A percentile compares a stretch with the other conserved stretches of the same genome.
These are phyloP conservation scores for Cryptomeria japonica DNA, from an alignment of 75 land plant genomes.

Conservation along the genomic window DNA sequence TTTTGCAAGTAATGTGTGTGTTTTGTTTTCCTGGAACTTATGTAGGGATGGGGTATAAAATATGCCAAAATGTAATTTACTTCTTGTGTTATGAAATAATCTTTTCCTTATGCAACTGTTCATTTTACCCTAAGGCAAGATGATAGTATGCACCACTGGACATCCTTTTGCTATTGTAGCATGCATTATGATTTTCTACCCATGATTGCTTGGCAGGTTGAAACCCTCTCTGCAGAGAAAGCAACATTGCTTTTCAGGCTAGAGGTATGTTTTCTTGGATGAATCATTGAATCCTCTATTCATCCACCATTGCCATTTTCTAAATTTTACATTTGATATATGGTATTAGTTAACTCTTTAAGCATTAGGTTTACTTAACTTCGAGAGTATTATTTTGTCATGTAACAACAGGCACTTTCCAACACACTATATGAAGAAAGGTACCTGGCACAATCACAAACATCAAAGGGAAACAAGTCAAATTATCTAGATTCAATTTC, in stretches of 20 bases:
- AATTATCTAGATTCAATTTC: constrained; percentile 11
- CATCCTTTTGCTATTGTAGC: too few relatives aligned
- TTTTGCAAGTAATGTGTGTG: background rate
- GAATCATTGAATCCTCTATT: background rate
- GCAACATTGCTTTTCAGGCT: constrained; percentile 79
- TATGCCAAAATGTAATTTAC: background rate
- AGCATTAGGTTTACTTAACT: background rate
- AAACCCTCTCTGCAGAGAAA: constrained; percentile 90
- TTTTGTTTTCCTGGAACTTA: background rate
- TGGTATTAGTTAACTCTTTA: background rate
- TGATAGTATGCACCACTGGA: background rate
- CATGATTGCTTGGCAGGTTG: constrained; percentile 58
- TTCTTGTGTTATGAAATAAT: background rate
- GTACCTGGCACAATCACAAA: constrained; percentile 24
- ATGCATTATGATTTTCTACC: background rate
- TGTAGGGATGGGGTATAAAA: background rate
- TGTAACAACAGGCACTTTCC: constrained; percentile 46
- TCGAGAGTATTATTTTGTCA: background rate
- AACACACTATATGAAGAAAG: constrained; percentile 56
- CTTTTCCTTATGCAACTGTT: background rate
- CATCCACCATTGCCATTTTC: background rate
- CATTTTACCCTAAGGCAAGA: background rate
- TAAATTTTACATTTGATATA: background rate
- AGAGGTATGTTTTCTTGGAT: constrained; percentile 49
- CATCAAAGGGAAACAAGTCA: constrained; percentile 24